A percentile compares a stretch with the other conserved stretches of the same genome.
phyloP scores from a whole-genome alignment of 495 filamentous ascomycete genomes.

The Neurospora sp. region DNA sequence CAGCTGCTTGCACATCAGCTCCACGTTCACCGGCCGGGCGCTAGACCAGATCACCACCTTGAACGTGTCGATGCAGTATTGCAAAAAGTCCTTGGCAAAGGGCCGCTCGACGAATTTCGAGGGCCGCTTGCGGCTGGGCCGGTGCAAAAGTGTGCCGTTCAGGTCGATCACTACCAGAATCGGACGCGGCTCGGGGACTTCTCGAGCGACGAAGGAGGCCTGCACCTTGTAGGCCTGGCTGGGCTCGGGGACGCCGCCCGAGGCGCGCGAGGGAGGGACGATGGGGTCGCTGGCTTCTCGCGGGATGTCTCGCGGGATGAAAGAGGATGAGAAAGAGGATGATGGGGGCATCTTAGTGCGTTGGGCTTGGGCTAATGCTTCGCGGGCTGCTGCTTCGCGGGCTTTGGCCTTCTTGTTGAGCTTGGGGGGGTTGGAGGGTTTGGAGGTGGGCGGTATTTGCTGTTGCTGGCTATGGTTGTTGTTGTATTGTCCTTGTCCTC shows the following conservation, averaged over 20 bases:
- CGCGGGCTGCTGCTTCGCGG: not conserved
- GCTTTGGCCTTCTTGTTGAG: not conserved
- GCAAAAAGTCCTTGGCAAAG: slow-evolving; percentile 53
- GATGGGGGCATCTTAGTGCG: not conserved
- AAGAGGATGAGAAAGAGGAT: not conserved
- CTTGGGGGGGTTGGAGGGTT: not conserved
- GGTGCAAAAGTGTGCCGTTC: slow-evolving; percentile 79
- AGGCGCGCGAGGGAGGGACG: slow-evolving; percentile 25
- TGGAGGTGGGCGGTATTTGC: not conserved
- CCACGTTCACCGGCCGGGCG: slow-evolving; percentile 60
- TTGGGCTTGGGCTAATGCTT: not conserved
- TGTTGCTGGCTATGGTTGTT: not conserved
- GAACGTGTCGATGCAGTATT: slow-evolving; percentile 55
- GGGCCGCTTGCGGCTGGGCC: slow-evolving; percentile 41
- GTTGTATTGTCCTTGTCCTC: not conserved
- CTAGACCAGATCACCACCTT: slow-evolving; percentile 87
- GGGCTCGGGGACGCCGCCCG: slow-evolving; percentile 41
- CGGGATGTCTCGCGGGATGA: not conserved
- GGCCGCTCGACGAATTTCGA: slow-evolving; percentile 51
- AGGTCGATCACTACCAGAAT: slow-evolving; percentile 82
- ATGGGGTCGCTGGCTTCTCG: slow-evolving; percentile 13
- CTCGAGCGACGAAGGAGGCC: slow-evolving; percentile 13
- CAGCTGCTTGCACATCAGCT: slow-evolving; percentile 45
- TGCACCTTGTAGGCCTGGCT: slow-evolving; percentile 28
- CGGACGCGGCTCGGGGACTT: slow-evolving; percentile 22